Conservation (phyloP, 129 eudicot genomes). For the Chrysanthemum seticuspe region DNA sequence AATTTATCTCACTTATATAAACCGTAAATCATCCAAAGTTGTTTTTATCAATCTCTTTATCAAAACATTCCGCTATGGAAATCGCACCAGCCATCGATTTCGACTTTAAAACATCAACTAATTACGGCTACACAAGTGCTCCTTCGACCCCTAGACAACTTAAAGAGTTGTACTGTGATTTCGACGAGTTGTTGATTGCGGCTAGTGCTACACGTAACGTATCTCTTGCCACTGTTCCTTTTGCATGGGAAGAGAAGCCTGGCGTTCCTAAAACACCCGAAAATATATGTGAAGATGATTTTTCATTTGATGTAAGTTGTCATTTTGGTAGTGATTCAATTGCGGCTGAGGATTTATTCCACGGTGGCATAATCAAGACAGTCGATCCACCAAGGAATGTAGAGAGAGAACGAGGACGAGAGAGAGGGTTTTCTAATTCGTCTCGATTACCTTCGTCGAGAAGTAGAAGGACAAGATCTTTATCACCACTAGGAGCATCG, state of each 20-base stretch:
- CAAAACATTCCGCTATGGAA: slow-evolving; percentile 8
- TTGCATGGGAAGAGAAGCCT: slow-evolving; percentile 58
- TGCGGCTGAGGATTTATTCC: slow-evolving; percentile 60
- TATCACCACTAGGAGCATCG: slow-evolving; percentile 62
- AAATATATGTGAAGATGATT: slow-evolving; percentile 37
- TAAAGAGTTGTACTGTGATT: slow-evolving; percentile 30
- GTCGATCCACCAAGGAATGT: slow-evolving; percentile 12
- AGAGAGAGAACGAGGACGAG: slow-evolving; percentile 59
- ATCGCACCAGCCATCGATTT: slow-evolving; percentile 40
- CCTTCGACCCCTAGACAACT: slow-evolving; percentile 58
- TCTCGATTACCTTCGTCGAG: slow-evolving; percentile 43
- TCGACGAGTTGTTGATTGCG: slow-evolving; percentile 36
- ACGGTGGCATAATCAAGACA: slow-evolving; percentile 55
- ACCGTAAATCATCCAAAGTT: not conserved
- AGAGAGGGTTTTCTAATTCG: slow-evolving; percentile 32
- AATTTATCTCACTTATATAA: slow-evolving; percentile 9
- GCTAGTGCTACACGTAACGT: not conserved
- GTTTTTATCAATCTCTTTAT: slow-evolving; percentile 12
- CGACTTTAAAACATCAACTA: slow-evolving; percentile 47
- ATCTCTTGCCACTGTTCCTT: slow-evolving; percentile 31
- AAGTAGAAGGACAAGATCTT: slow-evolving; percentile 61
- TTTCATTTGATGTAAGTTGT: slow-evolving; percentile 52
- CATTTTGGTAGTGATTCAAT: slow-evolving; percentile 32
- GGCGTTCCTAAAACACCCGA: slow-evolving; percentile 31
- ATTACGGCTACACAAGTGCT: slow-evolving; percentile 51